Base-by-base conservation (phyloP, 2,329 filamentous ascomycete genomes). In the Nothomitra cinnamomea region DNA sequence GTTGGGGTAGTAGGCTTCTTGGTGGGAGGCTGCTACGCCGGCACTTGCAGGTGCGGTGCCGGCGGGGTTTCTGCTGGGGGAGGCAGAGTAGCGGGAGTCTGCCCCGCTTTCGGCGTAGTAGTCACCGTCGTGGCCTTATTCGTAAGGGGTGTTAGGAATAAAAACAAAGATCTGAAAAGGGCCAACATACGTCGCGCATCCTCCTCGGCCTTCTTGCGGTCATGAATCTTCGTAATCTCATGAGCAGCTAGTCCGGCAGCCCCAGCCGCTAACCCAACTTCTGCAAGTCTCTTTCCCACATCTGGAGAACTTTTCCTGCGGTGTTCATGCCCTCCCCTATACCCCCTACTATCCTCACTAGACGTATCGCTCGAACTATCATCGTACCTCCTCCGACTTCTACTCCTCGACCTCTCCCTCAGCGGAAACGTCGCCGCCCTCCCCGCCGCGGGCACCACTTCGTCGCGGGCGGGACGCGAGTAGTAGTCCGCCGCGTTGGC, bases 171-270 rank as follows among this genome's bases (percentile, higher is more conserved):
- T n/a, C n/a, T n/a, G 22, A 53, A 50, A 8, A 10, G 36, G 22
- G 19, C 21, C 10, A 15, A 48, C 25, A 49, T 40, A 32, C 24
- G 25, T 3, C 17, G 2, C 2, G 25, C 45, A 17, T 1, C 17
- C 12, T n/a, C 45, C 56, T 75, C 73, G 35, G 70, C 69, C 60
- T 73, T 74, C 65, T 75, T 78, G 51, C 73, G 72, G 58, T 79
- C 75, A 56, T 74, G 72, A 52, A 71, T 67, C 66, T 77, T 76
- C 22, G 72, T 70, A 59, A 75, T 71, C 60, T 80, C 75, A 61
- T 78, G 73, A 15, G 76, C 76, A 45, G 75, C 75, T 57, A 77
- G 66, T 22, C 74, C 77, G 51, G 74, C 75, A 19, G 72, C 76
- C 52, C 74, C 76, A 56, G 78, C 78, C 51, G 76, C 76, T 25